Evolutionary conservation across 352 stramenopile species (phyloP).

Genomic region (Phytophthora brassicae): DNA sequence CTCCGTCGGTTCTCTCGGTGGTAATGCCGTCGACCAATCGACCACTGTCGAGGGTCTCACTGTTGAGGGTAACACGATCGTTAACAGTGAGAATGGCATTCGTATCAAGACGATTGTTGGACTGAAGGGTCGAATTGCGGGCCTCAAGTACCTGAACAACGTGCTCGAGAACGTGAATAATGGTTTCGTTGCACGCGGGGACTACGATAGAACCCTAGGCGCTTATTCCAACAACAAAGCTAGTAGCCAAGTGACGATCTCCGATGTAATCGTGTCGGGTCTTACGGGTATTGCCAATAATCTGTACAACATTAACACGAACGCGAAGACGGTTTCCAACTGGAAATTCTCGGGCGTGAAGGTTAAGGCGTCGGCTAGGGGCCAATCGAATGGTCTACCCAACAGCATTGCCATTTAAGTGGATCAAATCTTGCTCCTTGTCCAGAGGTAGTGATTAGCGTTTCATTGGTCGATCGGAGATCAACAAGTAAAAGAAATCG

Average conservation of each 20-base stretch:
- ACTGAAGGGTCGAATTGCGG: constrained; percentile 10
- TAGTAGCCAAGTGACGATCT: constrained; percentile 32
- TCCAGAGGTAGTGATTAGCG: too few species aligned
- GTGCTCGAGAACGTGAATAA: constrained; percentile 30
- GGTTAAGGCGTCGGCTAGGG: constrained; percentile 9
- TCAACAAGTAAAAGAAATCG: too few species aligned
- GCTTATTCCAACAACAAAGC: too few species aligned
- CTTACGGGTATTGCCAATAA: constrained; percentile 34
- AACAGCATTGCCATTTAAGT: constrained; percentile 17
- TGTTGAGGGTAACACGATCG: constrained; percentile 21
- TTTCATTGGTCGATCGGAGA: too few species aligned
- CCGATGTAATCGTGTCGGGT: constrained; percentile 25
- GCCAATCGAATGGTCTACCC: constrained; percentile 14
- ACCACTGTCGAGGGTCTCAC: constrained; percentile 32
- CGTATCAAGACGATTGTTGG: constrained; percentile 27
- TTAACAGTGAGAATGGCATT: constrained; percentile 31
- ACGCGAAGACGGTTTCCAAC: constrained; percentile 26
- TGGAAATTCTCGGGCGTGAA: constrained; percentile 26
- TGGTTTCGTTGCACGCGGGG: constrained; percentile 27
- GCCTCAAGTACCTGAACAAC: constrained; percentile 21
- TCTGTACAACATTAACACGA: constrained; percentile 36
- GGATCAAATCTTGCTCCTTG: too few species aligned
- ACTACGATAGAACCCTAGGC: too few species aligned
- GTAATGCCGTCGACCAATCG: constrained; percentile 19
- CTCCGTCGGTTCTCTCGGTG: constrained; percentile 38